Conservation (phyloP, 129 eudicot genomes). For the Flaveria sonorensis region DNA sequence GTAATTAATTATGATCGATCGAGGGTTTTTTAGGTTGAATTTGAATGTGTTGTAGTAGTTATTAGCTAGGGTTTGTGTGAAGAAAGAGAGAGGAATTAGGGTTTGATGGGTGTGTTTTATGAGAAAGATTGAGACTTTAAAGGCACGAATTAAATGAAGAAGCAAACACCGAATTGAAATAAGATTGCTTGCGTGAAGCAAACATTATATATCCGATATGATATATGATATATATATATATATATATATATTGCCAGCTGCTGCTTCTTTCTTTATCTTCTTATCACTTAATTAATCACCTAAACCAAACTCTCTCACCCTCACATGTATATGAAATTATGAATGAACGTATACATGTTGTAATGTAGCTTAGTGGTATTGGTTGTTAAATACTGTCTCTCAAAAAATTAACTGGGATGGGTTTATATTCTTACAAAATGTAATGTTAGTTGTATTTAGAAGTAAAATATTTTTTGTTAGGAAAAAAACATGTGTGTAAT, state of each 20-base stretch:
- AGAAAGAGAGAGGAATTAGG: not conserved
- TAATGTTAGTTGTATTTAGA: too few species aligned
- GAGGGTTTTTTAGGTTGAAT: not conserved
- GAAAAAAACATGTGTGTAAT: too few species aligned
- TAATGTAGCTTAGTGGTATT: too few species aligned
- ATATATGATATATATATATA: not conserved
- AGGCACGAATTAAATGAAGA: conserved; percentile 64
- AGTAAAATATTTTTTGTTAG: too few species aligned
- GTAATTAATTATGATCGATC: not conserved
- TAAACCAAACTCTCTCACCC: too few species aligned
- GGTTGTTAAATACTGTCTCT: too few species aligned
- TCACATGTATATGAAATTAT: too few species aligned
- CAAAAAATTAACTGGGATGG: too few species aligned
- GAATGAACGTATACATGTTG: too few species aligned
- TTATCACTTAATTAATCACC: too few species aligned
- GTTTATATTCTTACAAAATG: too few species aligned
- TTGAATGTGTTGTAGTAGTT: not conserved
- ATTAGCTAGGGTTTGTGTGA: conserved; percentile 27
- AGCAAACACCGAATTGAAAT: conserved; percentile 51
- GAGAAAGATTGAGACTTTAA: conserved; percentile 61
- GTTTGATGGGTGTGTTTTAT: conserved; percentile 43
- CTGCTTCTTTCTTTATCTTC: too few species aligned
- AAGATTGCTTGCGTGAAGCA: conserved; percentile 98
- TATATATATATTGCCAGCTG: conserved; percentile 41
- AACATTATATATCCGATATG: conserved; percentile 45